Evolutionary conservation across 768 basidiomycete genomes (phyloP).

Genomic region (Sporobolomyces pararoseus): DNA sequence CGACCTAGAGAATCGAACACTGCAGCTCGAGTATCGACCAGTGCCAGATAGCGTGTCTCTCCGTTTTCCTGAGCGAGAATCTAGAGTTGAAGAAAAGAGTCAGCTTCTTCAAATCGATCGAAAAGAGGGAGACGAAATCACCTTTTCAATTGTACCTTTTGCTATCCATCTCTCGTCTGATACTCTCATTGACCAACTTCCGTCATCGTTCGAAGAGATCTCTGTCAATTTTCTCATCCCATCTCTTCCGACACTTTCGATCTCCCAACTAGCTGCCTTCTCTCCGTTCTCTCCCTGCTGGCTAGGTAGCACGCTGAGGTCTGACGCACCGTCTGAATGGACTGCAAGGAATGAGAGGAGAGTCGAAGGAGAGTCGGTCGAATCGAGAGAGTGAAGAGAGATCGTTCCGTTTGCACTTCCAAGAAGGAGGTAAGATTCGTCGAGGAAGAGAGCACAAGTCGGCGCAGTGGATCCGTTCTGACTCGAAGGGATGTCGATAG

Average conservation of each 20-base stretch:
- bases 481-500: background rate
- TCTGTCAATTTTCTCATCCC: background rate
- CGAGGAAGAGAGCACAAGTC: constrained; percentile 1
- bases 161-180: constrained; percentile 13
- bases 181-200: background rate
- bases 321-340: background rate
- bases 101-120: background rate
- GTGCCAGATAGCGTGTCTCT: background rate
- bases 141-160: constrained; percentile 10
- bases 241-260: constrained; percentile 14
- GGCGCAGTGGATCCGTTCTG: background rate
- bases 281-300: background rate
- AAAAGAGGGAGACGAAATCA: background rate
- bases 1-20: constrained; percentile 7
- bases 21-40: constrained; percentile 8
- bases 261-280: background rate
- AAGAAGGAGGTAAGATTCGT: background rate
- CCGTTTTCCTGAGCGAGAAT: background rate
- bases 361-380: background rate
- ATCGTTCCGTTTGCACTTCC: background rate
- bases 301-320: background rate
- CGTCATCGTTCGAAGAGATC: background rate
- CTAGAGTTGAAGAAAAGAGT: no score
- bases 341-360: background rate
- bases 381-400: background rate